Conservation (phyloP, 768 basidiomycete species). For the Hemileccinum impolitum region DNA sequence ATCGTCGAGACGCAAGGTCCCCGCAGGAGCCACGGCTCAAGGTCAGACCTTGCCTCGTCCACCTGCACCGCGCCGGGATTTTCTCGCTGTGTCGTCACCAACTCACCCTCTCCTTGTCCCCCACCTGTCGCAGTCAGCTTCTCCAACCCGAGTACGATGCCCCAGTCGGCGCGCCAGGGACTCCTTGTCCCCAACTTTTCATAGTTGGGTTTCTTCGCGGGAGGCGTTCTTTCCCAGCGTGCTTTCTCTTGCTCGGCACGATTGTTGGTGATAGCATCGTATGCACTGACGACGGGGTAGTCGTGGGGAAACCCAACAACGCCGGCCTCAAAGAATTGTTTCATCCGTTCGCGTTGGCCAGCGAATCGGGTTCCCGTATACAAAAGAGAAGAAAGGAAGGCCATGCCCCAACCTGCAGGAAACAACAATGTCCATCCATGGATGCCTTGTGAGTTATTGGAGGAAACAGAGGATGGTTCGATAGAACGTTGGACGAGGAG, state of each 20-base stretch:
- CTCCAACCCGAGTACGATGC: slow-evolving; percentile 55
- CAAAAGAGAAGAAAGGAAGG: slow-evolving; percentile 79
- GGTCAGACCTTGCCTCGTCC: background rate
- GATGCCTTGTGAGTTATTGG: slow-evolving; percentile 40
- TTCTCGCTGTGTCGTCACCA: slow-evolving; percentile 61
- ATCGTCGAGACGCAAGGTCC: slow-evolving; percentile 49
- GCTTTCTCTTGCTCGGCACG: slow-evolving; percentile 52
- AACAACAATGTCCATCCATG: slow-evolving; percentile 88
- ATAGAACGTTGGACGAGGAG: slow-evolving; percentile 80
- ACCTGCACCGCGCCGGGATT: slow-evolving; percentile 17
- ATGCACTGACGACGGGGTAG: slow-evolving; percentile 58
- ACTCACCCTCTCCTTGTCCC: slow-evolving; percentile 28
- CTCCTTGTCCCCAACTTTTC: slow-evolving; percentile 58
- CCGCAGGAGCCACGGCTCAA: slow-evolving; percentile 67
- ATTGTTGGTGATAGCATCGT: slow-evolving; percentile 44
- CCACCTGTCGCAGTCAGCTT: slow-evolving; percentile 4
- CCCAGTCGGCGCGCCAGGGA: slow-evolving; percentile 81
- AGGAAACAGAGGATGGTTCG: slow-evolving; percentile 32
- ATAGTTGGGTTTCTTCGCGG: slow-evolving; percentile 81
- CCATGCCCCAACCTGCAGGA: slow-evolving; percentile 88
- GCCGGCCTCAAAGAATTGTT: slow-evolving; percentile 82
- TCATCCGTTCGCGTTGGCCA: slow-evolving; percentile 79
- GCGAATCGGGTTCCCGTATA: slow-evolving; percentile 82
- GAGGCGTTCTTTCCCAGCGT: slow-evolving; percentile 78
- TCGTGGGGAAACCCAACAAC: slow-evolving; percentile 77